These are phyloP conservation scores for Castanea sativa DNA, from an alignment of 306 rosid genomes.

Conservation along the genomic window DNA sequence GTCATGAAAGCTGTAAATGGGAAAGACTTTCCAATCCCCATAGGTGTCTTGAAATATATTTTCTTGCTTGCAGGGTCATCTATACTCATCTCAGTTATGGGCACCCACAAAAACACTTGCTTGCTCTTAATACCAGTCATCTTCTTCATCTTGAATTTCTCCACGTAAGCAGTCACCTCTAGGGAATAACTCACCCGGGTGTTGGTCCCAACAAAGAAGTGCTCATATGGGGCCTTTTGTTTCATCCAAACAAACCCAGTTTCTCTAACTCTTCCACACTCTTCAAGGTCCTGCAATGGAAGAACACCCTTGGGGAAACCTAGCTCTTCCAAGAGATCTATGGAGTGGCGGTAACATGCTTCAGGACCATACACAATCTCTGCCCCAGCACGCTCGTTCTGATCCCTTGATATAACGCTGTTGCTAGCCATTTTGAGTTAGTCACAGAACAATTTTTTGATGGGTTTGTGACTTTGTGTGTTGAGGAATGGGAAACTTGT, in stretches of 20 bases:
- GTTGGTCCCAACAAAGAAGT: constrained; percentile 47
- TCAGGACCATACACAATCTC: constrained; percentile 62
- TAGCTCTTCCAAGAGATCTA: constrained; percentile 57
- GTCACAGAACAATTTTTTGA: not conserved
- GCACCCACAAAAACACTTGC: constrained; percentile 74
- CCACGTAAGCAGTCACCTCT: constrained; percentile 77
- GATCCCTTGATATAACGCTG: not conserved
- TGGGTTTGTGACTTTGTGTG: not conserved
- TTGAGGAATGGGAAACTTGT: not conserved
- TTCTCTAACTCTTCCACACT: constrained; percentile 72
- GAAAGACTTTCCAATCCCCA: constrained; percentile 76
- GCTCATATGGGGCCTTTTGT: constrained; percentile 64
- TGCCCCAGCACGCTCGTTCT: constrained; percentile 55
- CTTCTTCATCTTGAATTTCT: constrained; percentile 72
- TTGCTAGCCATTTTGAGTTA: constrained; percentile 21
- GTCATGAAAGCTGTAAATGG: constrained; percentile 63
- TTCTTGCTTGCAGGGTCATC: constrained; percentile 44
- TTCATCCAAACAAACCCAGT: constrained; percentile 90
- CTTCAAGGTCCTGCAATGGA: constrained; percentile 64
- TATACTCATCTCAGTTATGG: constrained; percentile 62
- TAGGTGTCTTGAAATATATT: constrained; percentile 58
- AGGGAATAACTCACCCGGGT: constrained; percentile 56
- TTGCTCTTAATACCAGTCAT: constrained; percentile 79
- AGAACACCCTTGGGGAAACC: constrained; percentile 79
- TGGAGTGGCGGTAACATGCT: constrained; percentile 48